A percentile compares a stretch with the other conserved stretches of the same genome.
phyloP scores from a whole-genome alignment of 768 basidiomycete species.

The Galerina sulciceps region DNA sequence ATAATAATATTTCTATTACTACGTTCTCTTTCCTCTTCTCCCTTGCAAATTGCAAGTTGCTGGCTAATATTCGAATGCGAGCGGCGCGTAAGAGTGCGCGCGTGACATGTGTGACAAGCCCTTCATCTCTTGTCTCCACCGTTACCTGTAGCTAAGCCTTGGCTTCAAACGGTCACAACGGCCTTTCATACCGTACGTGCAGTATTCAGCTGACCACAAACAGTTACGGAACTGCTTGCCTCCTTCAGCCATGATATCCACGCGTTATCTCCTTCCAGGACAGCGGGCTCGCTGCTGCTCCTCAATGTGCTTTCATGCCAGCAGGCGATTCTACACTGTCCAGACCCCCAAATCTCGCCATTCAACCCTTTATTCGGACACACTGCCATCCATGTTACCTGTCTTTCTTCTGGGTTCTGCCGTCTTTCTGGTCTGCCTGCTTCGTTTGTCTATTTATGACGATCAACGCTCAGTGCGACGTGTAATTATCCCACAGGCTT shows the following conservation, averaged over 20 bases:
- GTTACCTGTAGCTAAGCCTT: not conserved
- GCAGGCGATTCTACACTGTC: conserved; percentile 11
- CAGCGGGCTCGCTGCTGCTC: conserved; percentile 12
- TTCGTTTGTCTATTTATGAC: conserved; percentile 6
- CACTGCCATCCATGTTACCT: conserved; percentile 79
- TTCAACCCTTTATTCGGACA: conserved; percentile 68
- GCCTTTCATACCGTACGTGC: not conserved
- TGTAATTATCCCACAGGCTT: conserved; percentile 45
- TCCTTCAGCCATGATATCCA: conserved; percentile 11
- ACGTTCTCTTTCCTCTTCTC: not conserved
- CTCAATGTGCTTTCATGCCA: not conserved
- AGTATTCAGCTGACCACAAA: conserved; percentile 10
- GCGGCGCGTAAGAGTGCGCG: not conserved
- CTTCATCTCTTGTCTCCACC: no score
- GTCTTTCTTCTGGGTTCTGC: conserved; percentile 79
- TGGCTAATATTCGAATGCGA: no score
- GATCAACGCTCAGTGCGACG: not conserved
- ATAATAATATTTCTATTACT: not conserved
- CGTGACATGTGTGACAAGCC: conserved; percentile 11
- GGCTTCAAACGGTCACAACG: not conserved
- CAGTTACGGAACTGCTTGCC: not conserved
- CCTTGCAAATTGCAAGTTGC: not conserved
- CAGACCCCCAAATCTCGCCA: conserved; percentile 48
- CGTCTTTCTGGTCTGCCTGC: conserved; percentile 65
- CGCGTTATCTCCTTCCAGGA: conserved; percentile 20